Evolutionary conservation across 345 rosid genomes (phyloP), one percentile per base, ranked within the genome.

Genomic region (Euphorbia lathyris): DNA sequence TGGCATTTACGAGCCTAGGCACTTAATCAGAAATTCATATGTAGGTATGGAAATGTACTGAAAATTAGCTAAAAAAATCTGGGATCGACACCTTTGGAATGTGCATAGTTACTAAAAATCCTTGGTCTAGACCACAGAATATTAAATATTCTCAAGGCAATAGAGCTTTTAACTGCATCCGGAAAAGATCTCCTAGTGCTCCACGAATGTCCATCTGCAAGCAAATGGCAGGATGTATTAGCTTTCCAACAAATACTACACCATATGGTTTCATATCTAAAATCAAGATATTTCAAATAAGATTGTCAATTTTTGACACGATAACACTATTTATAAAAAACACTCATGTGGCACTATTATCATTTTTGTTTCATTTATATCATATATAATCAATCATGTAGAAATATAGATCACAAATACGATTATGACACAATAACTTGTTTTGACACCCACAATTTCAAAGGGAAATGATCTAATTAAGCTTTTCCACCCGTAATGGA

Each of bases 201-300:
- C 93, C 97, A 38, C 98, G 91, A 70, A 95, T 90, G 71, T 87
- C 97, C 97, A 92, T 86, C 99, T 95, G 19, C 7, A 85, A 72
- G 75, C 10, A 74, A 66, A 26, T 9, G 26, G 59, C 63, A 62
- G 48, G 36, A 29, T 23, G 9, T 4, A 61, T 68, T 19, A 60
- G 52, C 26, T 67, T 45, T 23, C 29, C 43, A 32, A 14, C 55
- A 20, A 40, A 25, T 27, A 64, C 17, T 12, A 55, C 17, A 61
- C 10, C 36, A n/a, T n/a, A n/a, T n/a, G n/a, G n/a, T n/a, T n/a
- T n/a, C n/a, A n/a, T n/a, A n/a, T n/a, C n/a, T n/a, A n/a, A n/a
- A n/a, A n/a, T n/a, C n/a, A n/a, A n/a, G n/a, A n/a, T n/a, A n/a
- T n/a, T n/a, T n/a, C n/a, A n/a, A n/a, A n/a, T n/a, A n/a, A n/a